phyloP scores from a whole-genome alignment of 768 basidiomycete genomes.

The Russula dissimulans region DNA sequence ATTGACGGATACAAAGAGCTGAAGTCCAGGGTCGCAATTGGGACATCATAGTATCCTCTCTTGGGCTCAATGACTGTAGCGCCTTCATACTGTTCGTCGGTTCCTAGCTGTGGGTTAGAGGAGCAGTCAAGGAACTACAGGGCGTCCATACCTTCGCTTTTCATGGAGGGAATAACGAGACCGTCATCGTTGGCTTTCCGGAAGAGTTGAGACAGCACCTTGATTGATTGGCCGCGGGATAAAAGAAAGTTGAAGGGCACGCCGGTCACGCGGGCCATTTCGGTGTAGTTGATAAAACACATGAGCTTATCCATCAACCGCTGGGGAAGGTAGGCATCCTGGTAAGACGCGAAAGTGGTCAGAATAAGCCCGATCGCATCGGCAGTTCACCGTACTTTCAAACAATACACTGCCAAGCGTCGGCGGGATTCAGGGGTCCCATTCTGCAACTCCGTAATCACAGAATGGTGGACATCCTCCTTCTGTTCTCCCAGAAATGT shows the following conservation, averaged over 20 bases:
- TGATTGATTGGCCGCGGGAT: slow-evolving; percentile 94
- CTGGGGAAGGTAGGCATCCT: slow-evolving; percentile 99
- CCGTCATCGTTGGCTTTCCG: slow-evolving; percentile 87
- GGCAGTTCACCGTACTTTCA: slow-evolving; percentile 58
- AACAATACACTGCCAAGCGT: slow-evolving; percentile 91
- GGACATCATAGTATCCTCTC: slow-evolving; percentile 92
- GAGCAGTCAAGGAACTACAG: not conserved
- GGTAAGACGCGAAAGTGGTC: not conserved
- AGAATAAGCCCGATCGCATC: not conserved
- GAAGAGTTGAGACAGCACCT: slow-evolving; percentile 92
- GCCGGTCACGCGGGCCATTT: slow-evolving; percentile 99
- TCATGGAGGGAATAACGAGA: slow-evolving; percentile 80
- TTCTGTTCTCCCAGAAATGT: slow-evolving; percentile 98
- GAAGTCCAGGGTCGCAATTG: slow-evolving; percentile 98
- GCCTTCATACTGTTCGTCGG: slow-evolving; percentile 97
- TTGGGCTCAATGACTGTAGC: slow-evolving; percentile 97
- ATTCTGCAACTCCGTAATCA: slow-evolving; percentile 96
- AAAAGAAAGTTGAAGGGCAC: slow-evolving; percentile 97
- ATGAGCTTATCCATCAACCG: slow-evolving; percentile 93
- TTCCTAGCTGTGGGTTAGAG: slow-evolving; percentile 36
- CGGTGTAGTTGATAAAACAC: slow-evolving; percentile 97
- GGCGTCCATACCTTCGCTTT: slow-evolving; percentile 59
- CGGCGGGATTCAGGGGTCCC: slow-evolving; percentile 89
- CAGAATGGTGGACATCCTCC: slow-evolving; percentile 97
- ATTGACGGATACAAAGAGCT: slow-evolving; percentile 98